Evolutionary conservation across 2,329 filamentous ascomycete genomes (phyloP).

Genomic region (Phialocephala sp.): DNA sequence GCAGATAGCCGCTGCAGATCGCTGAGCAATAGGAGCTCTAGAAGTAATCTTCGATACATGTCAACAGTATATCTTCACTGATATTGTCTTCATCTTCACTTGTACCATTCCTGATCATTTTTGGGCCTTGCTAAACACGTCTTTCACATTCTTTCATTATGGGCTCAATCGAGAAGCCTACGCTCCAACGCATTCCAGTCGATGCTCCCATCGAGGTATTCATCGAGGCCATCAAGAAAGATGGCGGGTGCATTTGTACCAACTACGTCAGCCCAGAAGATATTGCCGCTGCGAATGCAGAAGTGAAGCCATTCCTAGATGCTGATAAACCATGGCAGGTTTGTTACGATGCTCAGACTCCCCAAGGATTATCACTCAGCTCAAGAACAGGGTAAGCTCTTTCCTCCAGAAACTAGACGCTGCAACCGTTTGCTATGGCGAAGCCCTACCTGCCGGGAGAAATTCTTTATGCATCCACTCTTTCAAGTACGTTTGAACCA

Average conservation of each 20-base stretch:
- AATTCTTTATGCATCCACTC: slow-evolving; percentile 34
- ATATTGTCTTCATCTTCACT: background rate
- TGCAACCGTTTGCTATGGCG: slow-evolving; percentile 35
- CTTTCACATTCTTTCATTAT: background rate
- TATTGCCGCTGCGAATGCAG: slow-evolving; percentile 22
- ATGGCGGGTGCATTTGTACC: slow-evolving; percentile 27
- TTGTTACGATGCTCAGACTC: background rate
- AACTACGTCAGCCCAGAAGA: slow-evolving; percentile 23
- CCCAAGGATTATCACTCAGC: background rate
- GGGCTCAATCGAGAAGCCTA: slow-evolving; percentile 21
- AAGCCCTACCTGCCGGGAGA: slow-evolving; percentile 27
- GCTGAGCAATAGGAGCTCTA: slow-evolving; percentile 11
- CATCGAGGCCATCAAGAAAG: slow-evolving; percentile 25
- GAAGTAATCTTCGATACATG: slow-evolving; percentile 5
- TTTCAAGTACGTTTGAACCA: slow-evolving; percentile 24
- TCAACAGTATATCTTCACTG: slow-evolving; percentile 16
- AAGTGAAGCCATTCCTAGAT: slow-evolving; percentile 27
- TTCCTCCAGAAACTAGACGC: slow-evolving; percentile 36
- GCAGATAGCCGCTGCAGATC: slow-evolving; percentile 6
- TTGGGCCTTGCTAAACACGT: background rate
- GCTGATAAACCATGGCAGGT: slow-evolving; percentile 29
- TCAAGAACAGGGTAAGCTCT: slow-evolving; percentile 23
- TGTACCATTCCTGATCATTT: background rate
- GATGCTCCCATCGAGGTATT: slow-evolving; percentile 27
- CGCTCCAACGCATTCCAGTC: slow-evolving; percentile 21